These are phyloP conservation scores for Fistulinella prunicolor DNA, from an alignment of 768 basidiomycete genomes.

Conservation along the genomic window DNA sequence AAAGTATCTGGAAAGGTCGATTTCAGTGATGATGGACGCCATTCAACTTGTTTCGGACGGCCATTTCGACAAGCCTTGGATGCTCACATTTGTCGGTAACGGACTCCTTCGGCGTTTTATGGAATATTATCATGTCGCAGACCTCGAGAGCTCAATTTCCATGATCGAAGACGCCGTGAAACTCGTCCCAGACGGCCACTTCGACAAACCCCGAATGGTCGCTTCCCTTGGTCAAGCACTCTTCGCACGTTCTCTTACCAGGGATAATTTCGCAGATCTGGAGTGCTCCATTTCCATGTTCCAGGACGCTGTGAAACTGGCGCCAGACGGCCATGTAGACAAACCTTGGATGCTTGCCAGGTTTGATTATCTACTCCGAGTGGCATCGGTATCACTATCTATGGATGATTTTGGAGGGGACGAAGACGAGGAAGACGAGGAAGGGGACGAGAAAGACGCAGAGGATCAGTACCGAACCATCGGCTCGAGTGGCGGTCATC, in stretches of 20 bases:
- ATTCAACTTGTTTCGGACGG: background rate
- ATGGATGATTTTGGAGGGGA: no score
- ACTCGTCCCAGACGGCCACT: background rate
- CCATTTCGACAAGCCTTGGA: background rate
- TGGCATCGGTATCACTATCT: no score
- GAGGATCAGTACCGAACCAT: no score
- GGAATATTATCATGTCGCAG: background rate
- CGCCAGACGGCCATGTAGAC: background rate
- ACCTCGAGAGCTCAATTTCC: background rate
- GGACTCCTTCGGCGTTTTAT: background rate
- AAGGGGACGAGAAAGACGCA: no score
- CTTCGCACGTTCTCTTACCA: background rate
- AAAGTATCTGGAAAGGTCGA: background rate
- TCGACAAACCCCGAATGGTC: background rate
- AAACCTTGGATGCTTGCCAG: background rate
- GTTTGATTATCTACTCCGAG: background rate
- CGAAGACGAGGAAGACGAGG: no score
- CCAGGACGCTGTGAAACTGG: background rate
- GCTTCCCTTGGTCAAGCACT: background rate
- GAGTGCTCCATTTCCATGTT: background rate
- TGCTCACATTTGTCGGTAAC: background rate
- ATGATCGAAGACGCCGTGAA: background rate
- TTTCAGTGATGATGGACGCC: background rate
- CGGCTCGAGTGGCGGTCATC: no score
- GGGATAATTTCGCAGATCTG: background rate